phyloP scores from a whole-genome alignment of 106 monocot genomes.

The Phalaenopsis aphrodite region DNA sequence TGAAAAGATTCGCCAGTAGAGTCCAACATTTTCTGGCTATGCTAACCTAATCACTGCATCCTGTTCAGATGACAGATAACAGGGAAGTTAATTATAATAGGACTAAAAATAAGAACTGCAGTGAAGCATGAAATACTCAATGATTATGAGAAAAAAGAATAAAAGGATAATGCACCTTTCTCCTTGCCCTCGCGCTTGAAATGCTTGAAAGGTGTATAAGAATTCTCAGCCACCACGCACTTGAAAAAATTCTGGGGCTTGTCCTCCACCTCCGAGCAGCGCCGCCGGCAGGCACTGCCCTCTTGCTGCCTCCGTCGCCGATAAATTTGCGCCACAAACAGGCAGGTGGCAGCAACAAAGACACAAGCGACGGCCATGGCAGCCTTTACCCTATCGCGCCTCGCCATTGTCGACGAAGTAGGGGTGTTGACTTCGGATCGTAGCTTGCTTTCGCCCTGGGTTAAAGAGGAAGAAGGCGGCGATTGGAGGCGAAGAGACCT shows the following conservation, averaged over 20 bases:
- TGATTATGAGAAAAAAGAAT: background rate
- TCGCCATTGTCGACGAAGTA: slow-evolving; percentile 6
- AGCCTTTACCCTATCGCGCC: slow-evolving; percentile 2
- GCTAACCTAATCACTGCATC: background rate
- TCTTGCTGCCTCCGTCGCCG: slow-evolving; percentile 13
- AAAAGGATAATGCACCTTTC: slow-evolving; percentile 16
- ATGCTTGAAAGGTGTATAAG: slow-evolving; percentile 50
- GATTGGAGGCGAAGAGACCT: background rate
- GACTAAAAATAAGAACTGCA: background rate
- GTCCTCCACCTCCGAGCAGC: slow-evolving; percentile 27
- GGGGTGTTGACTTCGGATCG: background rate
- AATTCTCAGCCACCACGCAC: slow-evolving; percentile 47
- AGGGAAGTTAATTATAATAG: background rate
- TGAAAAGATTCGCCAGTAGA: background rate
- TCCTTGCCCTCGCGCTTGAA: slow-evolving; percentile 27
- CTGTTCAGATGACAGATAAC: background rate
- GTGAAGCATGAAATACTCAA: background rate
- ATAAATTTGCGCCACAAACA: slow-evolving; percentile 17
- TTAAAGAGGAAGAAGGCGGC: background rate
- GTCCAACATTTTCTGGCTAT: background rate
- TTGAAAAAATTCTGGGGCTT: slow-evolving; percentile 63
- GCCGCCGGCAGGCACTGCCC: background rate
- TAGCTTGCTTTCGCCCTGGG: background rate
- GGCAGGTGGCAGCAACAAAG: slow-evolving; percentile 1
- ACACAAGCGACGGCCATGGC: slow-evolving; percentile 12